These are phyloP conservation scores for Boletellus dicymbophilus DNA, from an alignment of 1,284 basidiomycete species.

Conservation along the genomic window DNA sequence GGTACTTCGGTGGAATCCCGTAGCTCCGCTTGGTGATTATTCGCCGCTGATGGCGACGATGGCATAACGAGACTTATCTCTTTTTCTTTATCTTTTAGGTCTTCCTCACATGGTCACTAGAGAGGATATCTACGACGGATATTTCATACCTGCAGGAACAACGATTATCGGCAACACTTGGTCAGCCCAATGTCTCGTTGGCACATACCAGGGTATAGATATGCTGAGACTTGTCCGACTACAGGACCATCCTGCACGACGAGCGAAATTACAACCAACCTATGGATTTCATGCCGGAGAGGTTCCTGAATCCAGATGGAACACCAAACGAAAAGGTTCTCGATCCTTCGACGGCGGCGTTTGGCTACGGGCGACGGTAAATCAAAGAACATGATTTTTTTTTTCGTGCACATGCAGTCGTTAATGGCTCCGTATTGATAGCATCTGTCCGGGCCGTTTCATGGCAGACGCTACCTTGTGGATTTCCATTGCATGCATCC, in stretches of 20 bases:
- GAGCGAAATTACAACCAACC: slow-evolving; percentile 42
- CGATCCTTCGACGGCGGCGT: slow-evolving; percentile 44
- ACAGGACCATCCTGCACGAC: slow-evolving; percentile 51
- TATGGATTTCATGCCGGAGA: slow-evolving; percentile 44
- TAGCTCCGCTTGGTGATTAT: slow-evolving; percentile 46
- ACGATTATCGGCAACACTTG: slow-evolving; percentile 40
- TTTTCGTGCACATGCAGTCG: not conserved
- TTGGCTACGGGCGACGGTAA: slow-evolving; percentile 50
- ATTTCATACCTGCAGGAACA: slow-evolving; percentile 43
- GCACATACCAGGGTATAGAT: no score
- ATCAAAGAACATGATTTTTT: not conserved
- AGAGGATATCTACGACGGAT: slow-evolving; percentile 40
- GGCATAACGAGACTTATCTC: slow-evolving; percentile 9
- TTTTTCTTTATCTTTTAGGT: slow-evolving; percentile 33
- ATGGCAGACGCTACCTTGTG: slow-evolving; percentile 50
- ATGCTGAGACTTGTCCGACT: slow-evolving; percentile 7
- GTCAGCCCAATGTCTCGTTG: no score
- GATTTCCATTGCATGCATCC: slow-evolving; percentile 52
- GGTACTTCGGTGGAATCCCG: slow-evolving; percentile 54
- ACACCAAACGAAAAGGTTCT: slow-evolving; percentile 35
- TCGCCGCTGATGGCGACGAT: slow-evolving; percentile 10
- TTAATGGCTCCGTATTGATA: slow-evolving; percentile 14
- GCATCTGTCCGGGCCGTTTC: slow-evolving; percentile 51
- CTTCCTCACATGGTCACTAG: slow-evolving; percentile 46
- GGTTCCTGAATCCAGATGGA: slow-evolving; percentile 39